Evolutionary conservation across 2,329 filamentous ascomycete species (phyloP).

Genomic region (Neofusicoccum sp.): DNA sequence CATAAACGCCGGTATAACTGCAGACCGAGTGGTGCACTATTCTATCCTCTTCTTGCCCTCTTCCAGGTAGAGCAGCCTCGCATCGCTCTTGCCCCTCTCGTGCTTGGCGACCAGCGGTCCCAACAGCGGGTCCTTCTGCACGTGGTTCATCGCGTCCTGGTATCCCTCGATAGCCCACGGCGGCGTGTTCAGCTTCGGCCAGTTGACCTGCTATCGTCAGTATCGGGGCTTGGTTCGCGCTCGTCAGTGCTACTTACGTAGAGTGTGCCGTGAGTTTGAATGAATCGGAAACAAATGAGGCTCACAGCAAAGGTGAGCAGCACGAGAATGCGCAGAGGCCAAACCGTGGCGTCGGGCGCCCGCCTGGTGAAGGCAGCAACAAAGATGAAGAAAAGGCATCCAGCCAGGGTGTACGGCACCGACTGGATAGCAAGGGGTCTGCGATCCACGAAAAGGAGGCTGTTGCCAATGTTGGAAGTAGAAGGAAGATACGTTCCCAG

Average conservation of each 20-base stretch:
- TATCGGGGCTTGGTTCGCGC: neutral
- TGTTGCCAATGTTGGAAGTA: conserved; percentile 66
- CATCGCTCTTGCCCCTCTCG: conserved; percentile 80
- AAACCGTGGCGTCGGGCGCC: conserved; percentile 69
- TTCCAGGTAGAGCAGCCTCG: conserved; percentile 79
- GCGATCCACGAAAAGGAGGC: conserved; percentile 77
- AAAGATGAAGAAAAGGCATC: conserved; percentile 79
- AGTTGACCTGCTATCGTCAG: conserved; percentile 71
- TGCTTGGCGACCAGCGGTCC: conserved; percentile 70
- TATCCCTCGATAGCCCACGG: conserved; percentile 85
- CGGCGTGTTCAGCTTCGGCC: conserved; percentile 92
- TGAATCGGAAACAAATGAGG: conserved; percentile 72
- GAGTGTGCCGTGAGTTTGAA: conserved; percentile 81
- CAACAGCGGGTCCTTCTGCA: conserved; percentile 77
- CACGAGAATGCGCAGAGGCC: conserved; percentile 79
- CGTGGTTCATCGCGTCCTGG: conserved; percentile 79
- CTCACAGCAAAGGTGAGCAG: conserved; percentile 72
- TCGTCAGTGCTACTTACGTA: conserved; percentile 66
- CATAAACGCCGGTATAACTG: conserved; percentile 2
- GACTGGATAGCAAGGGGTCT: conserved; percentile 85
- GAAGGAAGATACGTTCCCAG: conserved; percentile 80
- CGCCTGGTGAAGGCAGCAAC: conserved; percentile 71
- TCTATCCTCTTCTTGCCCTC: conserved; percentile 99
- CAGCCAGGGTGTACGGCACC: conserved; percentile 86
- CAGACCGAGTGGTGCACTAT: conserved; percentile 36